A percentile compares a stretch with the other conserved stretches of the same genome.
Evolutionary conservation across 2,329 filamentous ascomycete genomes (phyloP).

Genomic region (Aureobasidium sp.): DNA sequence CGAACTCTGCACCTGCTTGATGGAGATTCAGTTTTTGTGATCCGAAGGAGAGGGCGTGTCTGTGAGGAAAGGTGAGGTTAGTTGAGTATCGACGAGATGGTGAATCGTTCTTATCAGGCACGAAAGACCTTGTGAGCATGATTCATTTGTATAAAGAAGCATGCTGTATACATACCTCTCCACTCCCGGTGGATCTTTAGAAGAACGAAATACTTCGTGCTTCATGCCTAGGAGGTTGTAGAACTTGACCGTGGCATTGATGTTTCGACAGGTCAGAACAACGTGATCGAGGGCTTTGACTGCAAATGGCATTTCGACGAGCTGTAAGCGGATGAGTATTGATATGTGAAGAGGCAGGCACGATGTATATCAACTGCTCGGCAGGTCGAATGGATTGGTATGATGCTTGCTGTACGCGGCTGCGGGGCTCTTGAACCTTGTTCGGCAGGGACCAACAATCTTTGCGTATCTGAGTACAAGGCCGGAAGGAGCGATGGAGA

Average conservation of each 20-base stretch:
- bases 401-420: not conserved
- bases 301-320: constrained; percentile 18
- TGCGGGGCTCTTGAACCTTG: not conserved
- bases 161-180: constrained; percentile 16
- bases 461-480: not conserved
- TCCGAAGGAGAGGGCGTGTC: constrained; percentile 52
- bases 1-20: constrained; percentile 51
- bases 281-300: constrained; percentile 51
- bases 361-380: no score
- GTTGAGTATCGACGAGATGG: not conserved
- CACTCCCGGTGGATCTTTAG: constrained; percentile 11
- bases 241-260: constrained; percentile 46
- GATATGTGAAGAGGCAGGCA: constrained; percentile 29
- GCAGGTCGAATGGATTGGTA: not conserved
- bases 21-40: constrained; percentile 57
- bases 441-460: not conserved
- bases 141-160: no score
- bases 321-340: constrained; percentile 47
- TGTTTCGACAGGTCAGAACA: constrained; percentile 51
- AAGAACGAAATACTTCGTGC: constrained; percentile 44
- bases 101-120: not conserved
- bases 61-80: constrained; percentile 18
- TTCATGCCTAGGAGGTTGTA: constrained; percentile 55
- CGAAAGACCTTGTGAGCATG: no score
- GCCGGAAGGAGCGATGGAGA: not conserved